Conservation (phyloP, 352 stramenopile species). For the Phytopythium ostracodes region DNA sequence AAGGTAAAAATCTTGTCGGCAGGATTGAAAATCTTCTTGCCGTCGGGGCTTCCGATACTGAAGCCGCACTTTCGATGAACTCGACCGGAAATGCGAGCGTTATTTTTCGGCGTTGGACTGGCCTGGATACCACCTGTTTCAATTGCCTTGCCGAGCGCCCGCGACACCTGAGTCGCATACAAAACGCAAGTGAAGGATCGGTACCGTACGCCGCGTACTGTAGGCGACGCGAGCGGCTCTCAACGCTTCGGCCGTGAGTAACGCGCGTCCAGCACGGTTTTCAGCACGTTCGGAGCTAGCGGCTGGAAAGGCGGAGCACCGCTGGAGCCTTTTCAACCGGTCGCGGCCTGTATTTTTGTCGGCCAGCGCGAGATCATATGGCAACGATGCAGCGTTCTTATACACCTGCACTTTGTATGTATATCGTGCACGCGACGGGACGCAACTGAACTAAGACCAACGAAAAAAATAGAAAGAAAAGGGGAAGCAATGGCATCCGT, state of each 20-base stretch:
- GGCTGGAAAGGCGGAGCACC: constrained; percentile 32
- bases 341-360: constrained; percentile 13
- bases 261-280: constrained; percentile 14
- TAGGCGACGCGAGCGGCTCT: not conserved
- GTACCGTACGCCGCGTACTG: not conserved
- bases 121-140: not conserved
- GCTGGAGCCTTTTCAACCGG: constrained; percentile 7
- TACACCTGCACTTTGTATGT: constrained; percentile 7
- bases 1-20: not conserved
- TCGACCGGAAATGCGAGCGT: not conserved
- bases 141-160: not conserved
- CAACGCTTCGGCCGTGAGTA: not conserved
- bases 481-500: not conserved
- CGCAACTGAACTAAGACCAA: not conserved
- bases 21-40: not conserved
- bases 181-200: not conserved
- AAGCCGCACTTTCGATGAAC: not conserved
- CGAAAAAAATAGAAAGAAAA: not conserved
- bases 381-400: constrained; percentile 1
- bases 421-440: not conserved
- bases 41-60: constrained; percentile 1
- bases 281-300: constrained; percentile 34
- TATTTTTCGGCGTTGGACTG: not conserved
- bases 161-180: not conserved
- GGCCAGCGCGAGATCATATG: constrained; percentile 5